These are phyloP conservation scores for Hirsutella thompsonii DNA, from an alignment of 2,329 filamentous ascomycete genomes.

Conservation along the genomic window DNA sequence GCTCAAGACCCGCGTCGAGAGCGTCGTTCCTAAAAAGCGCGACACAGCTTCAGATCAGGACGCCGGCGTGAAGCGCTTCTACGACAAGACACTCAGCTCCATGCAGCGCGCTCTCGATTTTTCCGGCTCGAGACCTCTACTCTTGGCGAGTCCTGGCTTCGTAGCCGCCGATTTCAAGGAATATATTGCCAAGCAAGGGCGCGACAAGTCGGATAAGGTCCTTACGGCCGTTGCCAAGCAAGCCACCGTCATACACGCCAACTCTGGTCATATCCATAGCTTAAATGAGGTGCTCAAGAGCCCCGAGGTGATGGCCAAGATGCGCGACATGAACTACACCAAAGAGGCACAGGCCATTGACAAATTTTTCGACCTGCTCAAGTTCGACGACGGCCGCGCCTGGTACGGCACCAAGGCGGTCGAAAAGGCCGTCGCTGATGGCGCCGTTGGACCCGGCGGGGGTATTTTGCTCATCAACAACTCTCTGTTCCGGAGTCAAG, in stretches of 20 bases:
- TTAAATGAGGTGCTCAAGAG: slow-evolving; percentile 79
- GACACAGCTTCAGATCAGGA: slow-evolving; percentile 51
- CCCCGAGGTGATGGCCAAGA: slow-evolving; percentile 60
- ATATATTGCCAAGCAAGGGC: slow-evolving; percentile 51
- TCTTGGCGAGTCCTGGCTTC: slow-evolving; percentile 85
- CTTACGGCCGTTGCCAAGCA: slow-evolving; percentile 49
- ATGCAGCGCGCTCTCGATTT: slow-evolving; percentile 72
- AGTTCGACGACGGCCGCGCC: slow-evolving; percentile 74
- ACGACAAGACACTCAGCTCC: slow-evolving; percentile 60
- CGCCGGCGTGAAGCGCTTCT: slow-evolving; percentile 63
- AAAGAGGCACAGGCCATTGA: slow-evolving; percentile 78
- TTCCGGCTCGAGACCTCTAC: slow-evolving; percentile 51
- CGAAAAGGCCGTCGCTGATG: slow-evolving; percentile 69
- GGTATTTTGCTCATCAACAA: slow-evolving; percentile 81
- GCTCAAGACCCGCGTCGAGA: slow-evolving; percentile 49
- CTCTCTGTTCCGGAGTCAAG: slow-evolving; percentile 70
- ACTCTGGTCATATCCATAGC: slow-evolving; percentile 75
- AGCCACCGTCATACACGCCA: slow-evolving; percentile 66
- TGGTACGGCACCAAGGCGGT: slow-evolving; percentile 85
- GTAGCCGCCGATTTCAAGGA: slow-evolving; percentile 69
- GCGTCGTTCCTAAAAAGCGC: slow-evolving; percentile 54
- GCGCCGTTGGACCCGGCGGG: slow-evolving; percentile 77
- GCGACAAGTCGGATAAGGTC: slow-evolving; percentile 50
- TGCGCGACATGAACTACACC: slow-evolving; percentile 80
- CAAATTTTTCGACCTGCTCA: slow-evolving; percentile 62